phyloP scores from a whole-genome alignment of 75 land plant species.

The Selaginella tamariscina region DNA sequence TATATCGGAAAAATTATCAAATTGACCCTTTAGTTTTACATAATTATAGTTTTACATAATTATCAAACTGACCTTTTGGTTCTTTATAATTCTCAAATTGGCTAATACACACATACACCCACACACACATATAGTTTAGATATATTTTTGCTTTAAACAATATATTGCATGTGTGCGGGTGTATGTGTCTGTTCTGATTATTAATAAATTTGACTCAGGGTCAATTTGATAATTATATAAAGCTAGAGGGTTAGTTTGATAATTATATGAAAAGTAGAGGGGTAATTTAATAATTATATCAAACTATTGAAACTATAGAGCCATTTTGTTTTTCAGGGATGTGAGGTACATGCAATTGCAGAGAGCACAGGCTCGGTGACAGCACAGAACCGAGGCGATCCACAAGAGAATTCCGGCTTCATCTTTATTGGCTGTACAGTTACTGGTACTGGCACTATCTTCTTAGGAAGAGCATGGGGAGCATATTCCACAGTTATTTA shows the following conservation, averaged over 20 bases:
- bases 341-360: conserved; percentile 38
- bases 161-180: too few species aligned
- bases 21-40: too few species aligned
- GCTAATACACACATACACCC: too few species aligned
- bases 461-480: conserved; percentile 88
- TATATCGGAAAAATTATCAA: too few species aligned
- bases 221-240: too few species aligned
- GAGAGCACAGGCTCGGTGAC: conserved; percentile 46
- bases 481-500: conserved; percentile 46
- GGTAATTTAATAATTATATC: not conserved
- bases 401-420: conserved; percentile 48
- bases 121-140: too few species aligned
- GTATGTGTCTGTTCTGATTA: not conserved
- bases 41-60: too few species aligned
- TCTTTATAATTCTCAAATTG: too few species aligned
- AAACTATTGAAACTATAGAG: not conserved
- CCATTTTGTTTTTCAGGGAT: conserved; percentile 36
- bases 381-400: conserved; percentile 49
- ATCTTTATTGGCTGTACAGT: conserved; percentile 51
- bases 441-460: conserved; percentile 39
- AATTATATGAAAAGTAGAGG: too few species aligned
- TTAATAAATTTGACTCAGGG: not conserved
- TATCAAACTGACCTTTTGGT: too few species aligned
- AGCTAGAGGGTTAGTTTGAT: too few species aligned
- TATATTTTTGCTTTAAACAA: too few species aligned